phyloP scores from a whole-genome alignment of 352 stramenopile genomes.

The Globisporangium spinosum region DNA sequence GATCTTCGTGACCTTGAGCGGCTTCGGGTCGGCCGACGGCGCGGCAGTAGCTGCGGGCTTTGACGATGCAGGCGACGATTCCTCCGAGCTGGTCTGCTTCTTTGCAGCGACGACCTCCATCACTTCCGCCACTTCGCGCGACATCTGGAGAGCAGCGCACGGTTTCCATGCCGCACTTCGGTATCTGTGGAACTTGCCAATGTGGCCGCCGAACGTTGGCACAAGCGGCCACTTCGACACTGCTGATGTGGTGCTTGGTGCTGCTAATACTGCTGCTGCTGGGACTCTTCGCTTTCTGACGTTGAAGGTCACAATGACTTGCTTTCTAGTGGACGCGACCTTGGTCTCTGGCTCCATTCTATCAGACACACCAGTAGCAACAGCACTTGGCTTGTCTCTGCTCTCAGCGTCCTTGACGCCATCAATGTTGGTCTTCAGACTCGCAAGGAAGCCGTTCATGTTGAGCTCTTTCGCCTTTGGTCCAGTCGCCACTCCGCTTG shows the following conservation, averaged over 20 bases:
- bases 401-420: conserved; percentile 11
- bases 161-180: conserved; percentile 18
- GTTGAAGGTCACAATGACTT: conserved; percentile 38
- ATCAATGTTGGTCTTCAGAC: conserved; percentile 44
- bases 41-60: conserved; percentile 13
- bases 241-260: conserved; percentile 3
- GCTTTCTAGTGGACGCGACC: conserved; percentile 8
- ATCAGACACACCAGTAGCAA: conserved; percentile 8
- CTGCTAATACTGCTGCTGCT: not conserved
- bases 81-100: not conserved
- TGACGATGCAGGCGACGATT: not conserved
- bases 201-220: conserved; percentile 30
- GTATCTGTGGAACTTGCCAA: conserved; percentile 39
- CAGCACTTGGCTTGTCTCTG: not conserved
- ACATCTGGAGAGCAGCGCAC: conserved; percentile 31
- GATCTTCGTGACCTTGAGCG: conserved; percentile 26
- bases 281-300: conserved; percentile 19
- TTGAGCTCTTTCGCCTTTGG: conserved; percentile 40
- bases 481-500: conserved; percentile 12
- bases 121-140: conserved; percentile 5
- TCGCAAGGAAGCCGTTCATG: conserved; percentile 68
- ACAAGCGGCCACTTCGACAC: conserved; percentile 22
- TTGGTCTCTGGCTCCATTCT: conserved; percentile 15
- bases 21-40: conserved; percentile 1
- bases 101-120: not conserved